phyloP scores from a whole-genome alignment of 2,329 filamentous ascomycete genomes.

The Neonectria neomacrospora region DNA sequence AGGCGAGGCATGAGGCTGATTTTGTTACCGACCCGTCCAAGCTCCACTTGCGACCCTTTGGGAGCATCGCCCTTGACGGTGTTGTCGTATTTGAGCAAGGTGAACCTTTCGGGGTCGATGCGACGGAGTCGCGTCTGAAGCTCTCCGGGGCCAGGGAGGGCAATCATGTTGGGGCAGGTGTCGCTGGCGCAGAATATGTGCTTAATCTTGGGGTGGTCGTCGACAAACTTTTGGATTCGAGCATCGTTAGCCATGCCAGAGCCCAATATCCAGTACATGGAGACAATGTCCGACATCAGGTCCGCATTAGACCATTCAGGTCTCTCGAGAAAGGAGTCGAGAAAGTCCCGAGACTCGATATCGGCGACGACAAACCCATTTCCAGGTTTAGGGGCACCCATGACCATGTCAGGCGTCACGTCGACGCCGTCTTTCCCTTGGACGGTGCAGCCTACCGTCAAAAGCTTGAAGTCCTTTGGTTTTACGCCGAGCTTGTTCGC shows the following conservation, averaged over 20 bases:
- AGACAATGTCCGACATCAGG: conserved; percentile 74
- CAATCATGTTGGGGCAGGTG: conserved; percentile 78
- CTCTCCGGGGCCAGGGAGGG: conserved; percentile 73
- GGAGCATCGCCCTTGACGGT: conserved; percentile 39
- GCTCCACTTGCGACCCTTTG: conserved; percentile 47
- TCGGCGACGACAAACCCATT: conserved; percentile 84
- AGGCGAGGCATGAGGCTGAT: conserved; percentile 60
- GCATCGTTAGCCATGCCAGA: conserved; percentile 71
- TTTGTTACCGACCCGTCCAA: conserved; percentile 57
- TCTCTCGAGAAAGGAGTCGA: conserved; percentile 75
- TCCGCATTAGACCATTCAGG: conserved; percentile 75
- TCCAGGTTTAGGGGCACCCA: conserved; percentile 74
- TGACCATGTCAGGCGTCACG: conserved; percentile 88
- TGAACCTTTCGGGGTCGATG: conserved; percentile 80
- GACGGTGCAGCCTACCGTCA: conserved; percentile 74
- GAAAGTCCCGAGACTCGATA: conserved; percentile 75
- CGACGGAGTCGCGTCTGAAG: conserved; percentile 76
- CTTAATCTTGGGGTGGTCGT: conserved; percentile 66
- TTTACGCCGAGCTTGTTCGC: conserved; percentile 74
- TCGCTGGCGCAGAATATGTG: conserved; percentile 85
- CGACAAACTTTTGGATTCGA: conserved; percentile 76
- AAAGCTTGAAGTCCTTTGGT: conserved; percentile 64
- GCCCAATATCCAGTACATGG: conserved; percentile 86
- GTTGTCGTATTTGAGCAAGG: conserved; percentile 74
- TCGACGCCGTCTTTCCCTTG: conserved; percentile 70